phyloP scores from a whole-genome alignment of 2,329 filamentous ascomycete genomes.

The Botrytis porri region DNA sequence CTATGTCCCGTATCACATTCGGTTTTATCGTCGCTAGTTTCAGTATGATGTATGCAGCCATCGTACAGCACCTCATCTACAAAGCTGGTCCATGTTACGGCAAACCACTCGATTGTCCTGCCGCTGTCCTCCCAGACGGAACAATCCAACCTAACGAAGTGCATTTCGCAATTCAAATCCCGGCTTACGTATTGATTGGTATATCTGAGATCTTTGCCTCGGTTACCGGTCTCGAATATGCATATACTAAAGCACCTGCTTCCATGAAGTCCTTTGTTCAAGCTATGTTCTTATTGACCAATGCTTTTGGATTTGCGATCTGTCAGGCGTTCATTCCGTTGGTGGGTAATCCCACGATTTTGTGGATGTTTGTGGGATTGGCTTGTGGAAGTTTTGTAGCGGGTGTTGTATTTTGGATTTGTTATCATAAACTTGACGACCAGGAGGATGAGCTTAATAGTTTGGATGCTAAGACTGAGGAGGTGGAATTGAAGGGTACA shows the following conservation, averaged over 20 bases:
- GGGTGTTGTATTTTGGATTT: constrained; percentile 28
- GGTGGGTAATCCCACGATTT: constrained; percentile 44
- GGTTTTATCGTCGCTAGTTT: constrained; percentile 52
- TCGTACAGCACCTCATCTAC: constrained; percentile 51
- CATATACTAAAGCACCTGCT: constrained; percentile 72
- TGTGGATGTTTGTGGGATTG: constrained; percentile 39
- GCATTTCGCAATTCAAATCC: constrained; percentile 45
- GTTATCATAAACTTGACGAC: constrained; percentile 27
- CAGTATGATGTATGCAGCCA: constrained; percentile 17
- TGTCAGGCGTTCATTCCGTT: constrained; percentile 45
- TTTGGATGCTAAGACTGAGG: constrained; percentile 28
- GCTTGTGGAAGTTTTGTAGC: constrained; percentile 23
- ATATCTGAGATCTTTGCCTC: constrained; percentile 57
- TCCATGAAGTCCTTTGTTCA: constrained; percentile 76
- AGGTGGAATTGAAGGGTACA: constrained; percentile 22
- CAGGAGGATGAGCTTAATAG: constrained; percentile 31
- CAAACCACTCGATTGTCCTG: constrained; percentile 32
- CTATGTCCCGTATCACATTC: constrained; percentile 55
- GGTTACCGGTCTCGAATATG: constrained; percentile 67
- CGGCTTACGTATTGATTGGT: constrained; percentile 48
- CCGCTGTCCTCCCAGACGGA: constrained; percentile 3
- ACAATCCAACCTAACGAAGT: constrained; percentile 27
- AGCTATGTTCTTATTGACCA: constrained; percentile 66
- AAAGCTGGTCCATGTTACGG: constrained; percentile 56
- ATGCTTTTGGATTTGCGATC: constrained; percentile 53